Conservation (phyloP, 75 land plant genomes). For the Selaginella moellendorffii region DNA sequence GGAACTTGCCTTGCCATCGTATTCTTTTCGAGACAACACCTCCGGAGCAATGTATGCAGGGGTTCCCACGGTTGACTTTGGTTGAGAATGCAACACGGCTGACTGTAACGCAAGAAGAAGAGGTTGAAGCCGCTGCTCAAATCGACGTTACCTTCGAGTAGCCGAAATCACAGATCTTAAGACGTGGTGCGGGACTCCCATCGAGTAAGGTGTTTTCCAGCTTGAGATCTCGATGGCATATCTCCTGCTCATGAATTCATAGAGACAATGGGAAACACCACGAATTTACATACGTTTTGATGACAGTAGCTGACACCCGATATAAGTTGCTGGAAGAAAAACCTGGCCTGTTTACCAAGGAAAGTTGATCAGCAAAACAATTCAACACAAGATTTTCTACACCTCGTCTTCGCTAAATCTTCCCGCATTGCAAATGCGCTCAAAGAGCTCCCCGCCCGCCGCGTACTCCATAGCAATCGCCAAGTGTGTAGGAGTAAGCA, state of each 20-base stretch:
- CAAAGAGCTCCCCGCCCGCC: slow-evolving; percentile 54
- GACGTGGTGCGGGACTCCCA: slow-evolving; percentile 75
- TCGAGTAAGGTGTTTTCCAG: slow-evolving; percentile 83
- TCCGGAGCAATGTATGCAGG: neutral
- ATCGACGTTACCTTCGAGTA: slow-evolving; percentile 60
- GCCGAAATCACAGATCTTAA: slow-evolving; percentile 92
- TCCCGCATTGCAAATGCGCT: slow-evolving; percentile 45
- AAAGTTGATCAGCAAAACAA: neutral
- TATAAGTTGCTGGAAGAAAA: neutral
- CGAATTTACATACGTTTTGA: neutral
- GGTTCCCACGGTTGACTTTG: neutral
- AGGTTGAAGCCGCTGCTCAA: neutral
- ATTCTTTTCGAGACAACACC: neutral
- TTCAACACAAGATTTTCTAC: neutral
- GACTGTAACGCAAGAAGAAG: neutral
- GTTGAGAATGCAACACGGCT: neutral
- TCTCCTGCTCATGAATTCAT: slow-evolving; percentile 42
- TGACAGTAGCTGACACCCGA: neutral
- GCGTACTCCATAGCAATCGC: slow-evolving; percentile 68
- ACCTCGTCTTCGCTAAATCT: slow-evolving; percentile 57
- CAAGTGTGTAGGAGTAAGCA: slow-evolving; percentile 45
- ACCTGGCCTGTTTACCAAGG: neutral
- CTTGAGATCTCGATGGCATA: slow-evolving; percentile 86
- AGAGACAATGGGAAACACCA: neutral
- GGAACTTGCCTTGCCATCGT: neutral